Base-by-base conservation (phyloP, 2,329 filamentous ascomycete genomes). In the Xylaria sp. region DNA sequence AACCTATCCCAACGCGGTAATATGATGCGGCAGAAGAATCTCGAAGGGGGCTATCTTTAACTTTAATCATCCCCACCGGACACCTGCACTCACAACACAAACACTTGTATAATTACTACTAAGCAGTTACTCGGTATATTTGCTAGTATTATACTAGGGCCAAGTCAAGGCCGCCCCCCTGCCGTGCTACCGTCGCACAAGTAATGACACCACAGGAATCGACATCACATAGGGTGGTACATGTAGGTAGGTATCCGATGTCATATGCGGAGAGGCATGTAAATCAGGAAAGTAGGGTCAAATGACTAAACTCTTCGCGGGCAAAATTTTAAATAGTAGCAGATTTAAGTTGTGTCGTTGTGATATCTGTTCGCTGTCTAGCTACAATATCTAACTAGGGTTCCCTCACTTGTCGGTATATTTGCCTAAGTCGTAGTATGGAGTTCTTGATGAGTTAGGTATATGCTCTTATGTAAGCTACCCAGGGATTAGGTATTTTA, bases 141-240 rank as follows among this genome's bases (percentile, higher is more conserved):
- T 7, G 13, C 46, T 48, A 9, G 55, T 5, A 8, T 39, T 39
- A 39, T 15, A 63, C 44, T 37, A 18, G 37, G 37, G 52, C 4
- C 20, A 37, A 2, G 61, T 20, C 34, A 20, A 52, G 56, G 65
- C 15, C 39, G 41, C 39, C 46, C 55, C 55, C 57, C 54, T 67
- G 67, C n/a, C 10, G 59, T 69, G 60, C 48, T 34, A 67, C 59
- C 18, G 56, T 69, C 37, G 64, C 60, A 69, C 64, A 56, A 41
- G 34, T 55, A 39, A 39, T 44, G 8, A 51, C 20, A 25, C 20
- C 34, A 37, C 34, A 37, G 7, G 10, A 25, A 50, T 20, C 9
- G n/a, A 48, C n/a, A 15, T 20, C 9, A 48, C n/a, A 37, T 46
- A n/a, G 41, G 9, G 23, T 25, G 46, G 46, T 25, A 50, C 18